Evolutionary conservation across 805 yeast species (phyloP).

Genomic region (Monosporozyma aquatica): DNA sequence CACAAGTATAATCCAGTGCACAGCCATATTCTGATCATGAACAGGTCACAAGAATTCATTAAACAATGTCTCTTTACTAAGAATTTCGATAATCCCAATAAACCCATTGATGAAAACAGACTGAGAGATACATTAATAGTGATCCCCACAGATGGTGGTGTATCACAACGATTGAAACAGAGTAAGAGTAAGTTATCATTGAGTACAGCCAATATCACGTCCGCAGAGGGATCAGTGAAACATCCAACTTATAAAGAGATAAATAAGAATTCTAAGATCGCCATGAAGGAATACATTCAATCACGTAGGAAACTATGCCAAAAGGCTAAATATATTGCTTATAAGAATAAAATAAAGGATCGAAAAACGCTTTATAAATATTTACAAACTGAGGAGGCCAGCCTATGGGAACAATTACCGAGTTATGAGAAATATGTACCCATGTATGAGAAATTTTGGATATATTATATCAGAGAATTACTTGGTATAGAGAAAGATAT

Average conservation of each 20-base stretch:
- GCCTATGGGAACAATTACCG: constrained; percentile 23
- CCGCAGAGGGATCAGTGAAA: constrained; percentile 2
- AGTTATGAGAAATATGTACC: constrained; percentile 43
- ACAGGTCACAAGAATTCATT: constrained; percentile 25
- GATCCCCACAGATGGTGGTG: constrained; percentile 31
- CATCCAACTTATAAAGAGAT: constrained; percentile 21
- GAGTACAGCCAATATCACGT: constrained; percentile 7
- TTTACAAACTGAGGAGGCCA: constrained; percentile 14
- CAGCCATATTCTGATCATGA: too few relatives aligned
- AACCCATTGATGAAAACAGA: constrained; percentile 27
- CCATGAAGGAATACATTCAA: constrained; percentile 24
- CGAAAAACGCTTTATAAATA: constrained; percentile 18
- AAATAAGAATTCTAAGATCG: constrained; percentile 26
- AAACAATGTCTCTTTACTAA: constrained; percentile 24
- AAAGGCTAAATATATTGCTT: constrained; percentile 23
- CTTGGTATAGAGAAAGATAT: constrained; percentile 30
- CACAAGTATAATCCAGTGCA: too few relatives aligned
- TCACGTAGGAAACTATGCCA: constrained; percentile 16
- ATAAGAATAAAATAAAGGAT: constrained; percentile 11
- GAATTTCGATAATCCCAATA: constrained; percentile 23
- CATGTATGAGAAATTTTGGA: constrained; percentile 59
- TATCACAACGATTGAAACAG: constrained; percentile 16
- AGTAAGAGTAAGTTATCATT: constrained; percentile 13
- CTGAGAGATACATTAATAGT: constrained; percentile 25
- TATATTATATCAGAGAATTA: constrained; percentile 52